A percentile compares a stretch with the other conserved stretches of the same genome.
These are phyloP conservation scores for Sporisorium scitamineum DNA, from an alignment of 1,284 basidiomycete genomes.

Conservation along the genomic window DNA sequence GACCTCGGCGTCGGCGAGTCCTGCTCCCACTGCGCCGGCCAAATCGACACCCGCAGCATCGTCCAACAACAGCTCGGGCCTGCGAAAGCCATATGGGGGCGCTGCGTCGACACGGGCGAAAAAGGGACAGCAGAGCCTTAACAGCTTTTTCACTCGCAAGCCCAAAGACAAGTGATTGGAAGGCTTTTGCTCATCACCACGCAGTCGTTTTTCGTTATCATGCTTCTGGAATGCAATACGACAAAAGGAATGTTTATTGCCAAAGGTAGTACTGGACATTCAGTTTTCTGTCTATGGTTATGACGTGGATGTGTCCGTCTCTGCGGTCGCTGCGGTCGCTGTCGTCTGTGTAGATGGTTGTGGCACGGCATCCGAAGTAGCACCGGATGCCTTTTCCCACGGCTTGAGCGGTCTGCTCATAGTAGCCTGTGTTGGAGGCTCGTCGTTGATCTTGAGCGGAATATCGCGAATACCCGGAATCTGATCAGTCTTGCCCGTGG, in stretches of 20 bases:
- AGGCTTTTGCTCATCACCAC: not conserved
- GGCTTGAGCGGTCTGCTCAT: slow-evolving; percentile 58
- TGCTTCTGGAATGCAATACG: not conserved
- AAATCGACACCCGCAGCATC: slow-evolving; percentile 25
- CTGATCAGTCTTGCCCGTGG: slow-evolving; percentile 64
- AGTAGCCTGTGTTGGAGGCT: slow-evolving; percentile 49
- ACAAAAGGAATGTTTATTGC: not conserved
- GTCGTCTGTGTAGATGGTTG: slow-evolving; percentile 8
- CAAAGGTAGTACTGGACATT: not conserved
- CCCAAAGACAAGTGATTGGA: slow-evolving; percentile 23
- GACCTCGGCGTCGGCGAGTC: slow-evolving; percentile 37
- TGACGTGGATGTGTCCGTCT: slow-evolving; percentile 2
- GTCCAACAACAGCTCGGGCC: slow-evolving; percentile 17
- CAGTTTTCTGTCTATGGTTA: not conserved
- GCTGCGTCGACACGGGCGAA: slow-evolving; percentile 32
- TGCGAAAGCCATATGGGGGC: slow-evolving; percentile 21
- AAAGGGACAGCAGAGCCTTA: slow-evolving; percentile 57
- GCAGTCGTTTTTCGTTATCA: not conserved
- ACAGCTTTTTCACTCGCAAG: slow-evolving; percentile 55
- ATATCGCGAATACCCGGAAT: slow-evolving; percentile 66
- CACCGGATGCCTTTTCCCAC: slow-evolving; percentile 52
- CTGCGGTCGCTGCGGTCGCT: not conserved
- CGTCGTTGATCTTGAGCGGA: slow-evolving; percentile 65
- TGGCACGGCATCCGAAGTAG: slow-evolving; percentile 1
- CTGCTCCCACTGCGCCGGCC: slow-evolving; percentile 22